Evolutionary conservation across 2,329 filamentous ascomycete species (phyloP), one percentile per base, ranked within the genome.

Genomic region (Metarhizium guizhouense): DNA sequence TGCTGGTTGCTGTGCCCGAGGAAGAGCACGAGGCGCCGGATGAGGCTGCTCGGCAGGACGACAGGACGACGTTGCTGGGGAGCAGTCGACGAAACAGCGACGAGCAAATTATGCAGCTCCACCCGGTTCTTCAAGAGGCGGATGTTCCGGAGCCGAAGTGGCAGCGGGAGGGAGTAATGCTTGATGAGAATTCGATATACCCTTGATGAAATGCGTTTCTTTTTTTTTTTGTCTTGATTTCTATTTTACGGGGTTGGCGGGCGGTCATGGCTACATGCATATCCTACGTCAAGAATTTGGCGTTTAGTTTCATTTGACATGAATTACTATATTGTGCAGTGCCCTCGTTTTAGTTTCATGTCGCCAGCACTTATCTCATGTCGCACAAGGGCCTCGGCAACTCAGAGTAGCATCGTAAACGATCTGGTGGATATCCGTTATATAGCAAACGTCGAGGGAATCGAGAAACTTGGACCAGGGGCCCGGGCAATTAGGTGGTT

Each of bases 1-100:
- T 66, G 2, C 63, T 73, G n/a, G 67, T 70, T 5, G 63, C 69
- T 4, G 71, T 74, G 25, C 71, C 71, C 2, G 73, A 74, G 60
- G 72, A 72, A 60, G 71, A 72, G 3, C 64, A 64, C 16, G 66
- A 65, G 49, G 30, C 56, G 49, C 32, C 29, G 10, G 51, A 53
- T 2, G 40, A 18, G 13, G 48, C 38, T 13, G 30, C 47, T 4
- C 40, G 45, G 20, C 45, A 16, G 13, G 52, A 57, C 45, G 42
- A 47, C 6, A 54, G 58, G 13, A 52, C 54, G 38, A 56, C 55
- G 18, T 43, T 60, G 32, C 45, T 57, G 54, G 60, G 62, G 13
- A 60, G 60, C 30, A 58, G 55, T 25, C 62, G 62, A 40, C 60
- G 55, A 49, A 57, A 60, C 45, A 68, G 64, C 18, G 55, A 61